Evolutionary conservation across 2,329 filamentous ascomycete genomes (phyloP).

Genomic region (Oidium heveae): DNA sequence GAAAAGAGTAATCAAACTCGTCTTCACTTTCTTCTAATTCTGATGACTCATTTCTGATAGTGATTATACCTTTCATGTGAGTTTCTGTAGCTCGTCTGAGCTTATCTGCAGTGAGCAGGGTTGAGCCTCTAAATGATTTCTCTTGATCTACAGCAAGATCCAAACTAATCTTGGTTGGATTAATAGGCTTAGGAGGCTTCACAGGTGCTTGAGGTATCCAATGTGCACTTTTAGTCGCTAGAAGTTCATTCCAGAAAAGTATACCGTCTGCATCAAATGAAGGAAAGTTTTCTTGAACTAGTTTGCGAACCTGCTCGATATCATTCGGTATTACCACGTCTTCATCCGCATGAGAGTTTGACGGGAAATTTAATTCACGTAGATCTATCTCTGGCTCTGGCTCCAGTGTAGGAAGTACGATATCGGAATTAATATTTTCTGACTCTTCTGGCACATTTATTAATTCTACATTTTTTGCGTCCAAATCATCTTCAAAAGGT

Average conservation of each 20-base stretch:
- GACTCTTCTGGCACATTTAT: constrained; percentile 1
- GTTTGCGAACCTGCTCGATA: constrained; percentile 46
- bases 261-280: constrained; percentile 51
- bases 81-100: constrained; percentile 29
- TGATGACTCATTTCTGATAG: constrained; percentile 17
- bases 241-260: constrained; percentile 56
- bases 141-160: constrained; percentile 74
- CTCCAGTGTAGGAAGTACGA: not conserved
- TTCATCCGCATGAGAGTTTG: constrained; percentile 18
- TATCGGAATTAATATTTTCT: constrained; percentile 4
- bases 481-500: constrained; percentile 9
- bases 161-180: constrained; percentile 68
- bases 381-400: constrained; percentile 8
- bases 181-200: constrained; percentile 58
- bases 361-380: constrained; percentile 22
- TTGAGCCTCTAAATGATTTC: constrained; percentile 55
- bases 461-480: not conserved
- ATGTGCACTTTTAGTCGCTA: constrained; percentile 55
- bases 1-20: constrained; percentile 25
- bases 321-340: constrained; percentile 42
- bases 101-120: constrained; percentile 25
- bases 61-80: constrained; percentile 23
- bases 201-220: constrained; percentile 55
- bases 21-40: constrained; percentile 20
- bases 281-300: constrained; percentile 60